Base-by-base conservation (phyloP, 148 eudicot genomes). In the Rhododendron mucronatum region DNA sequence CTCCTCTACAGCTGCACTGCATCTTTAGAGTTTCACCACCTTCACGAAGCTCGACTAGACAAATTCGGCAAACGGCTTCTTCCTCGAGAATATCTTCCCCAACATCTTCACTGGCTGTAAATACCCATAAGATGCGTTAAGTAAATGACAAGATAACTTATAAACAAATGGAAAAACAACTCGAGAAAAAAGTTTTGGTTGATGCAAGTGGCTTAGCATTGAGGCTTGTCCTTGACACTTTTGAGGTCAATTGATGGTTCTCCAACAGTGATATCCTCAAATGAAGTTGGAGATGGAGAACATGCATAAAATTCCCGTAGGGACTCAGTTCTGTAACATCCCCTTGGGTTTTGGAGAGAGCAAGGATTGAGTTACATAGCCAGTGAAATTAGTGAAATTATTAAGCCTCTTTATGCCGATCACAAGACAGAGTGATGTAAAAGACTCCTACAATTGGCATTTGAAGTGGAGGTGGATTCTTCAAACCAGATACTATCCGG, bases 1-100 rank as follows among this genome's bases (percentile, higher is more conserved):
- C 98, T 75, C 98, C 96, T 94, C 94, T 95, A 92, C 98, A 95
- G 84, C 98, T 94, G 87, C 98, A 95, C 87, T 95, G 96, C 91
- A 95, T 77, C 86, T 95, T 95, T 16, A 95, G 90, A 59, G 96
- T 92, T 86, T 93, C 94, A 57, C 98, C 96, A 50, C 90, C 98
- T 91, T 95, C 98, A 39, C 91, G 87, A 83, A 94, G 91, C 85
- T 95, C 98, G 63, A 95, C 88, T 10, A 95, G 90, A 91, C 98
- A 95, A 63, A 95, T 94, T 86, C 96, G 91, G 85, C 98, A 95
- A 86, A 95, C 95, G 51, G 98, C 98, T 89, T 95, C 98, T 86
- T 94, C 98, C 89, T 95, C 98, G 1, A 94, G 95, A 81, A 95
- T 95, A 86, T 94, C 98, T 87, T 95, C 96, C 67, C 88, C 94